phyloP scores from a whole-genome alignment of 306 rosid genomes.

The Vicia sativa region DNA sequence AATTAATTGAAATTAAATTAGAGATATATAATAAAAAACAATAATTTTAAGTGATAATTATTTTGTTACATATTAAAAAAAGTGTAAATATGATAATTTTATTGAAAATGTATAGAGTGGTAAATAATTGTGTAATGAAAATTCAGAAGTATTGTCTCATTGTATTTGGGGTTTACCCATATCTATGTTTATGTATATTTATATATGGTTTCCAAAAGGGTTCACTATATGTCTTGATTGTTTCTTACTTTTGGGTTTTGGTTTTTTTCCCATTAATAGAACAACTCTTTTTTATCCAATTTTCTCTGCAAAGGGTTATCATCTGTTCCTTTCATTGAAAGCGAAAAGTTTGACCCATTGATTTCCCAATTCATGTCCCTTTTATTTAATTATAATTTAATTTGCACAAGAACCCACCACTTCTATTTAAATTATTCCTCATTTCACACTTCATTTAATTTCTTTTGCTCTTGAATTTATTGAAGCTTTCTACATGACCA shows the following conservation, averaged over 20 bases:
- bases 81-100: too few relatives aligned
- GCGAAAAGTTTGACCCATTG: conserved; percentile 77
- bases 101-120: neutral
- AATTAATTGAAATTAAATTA: too few relatives aligned
- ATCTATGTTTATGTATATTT: conserved; percentile 31
- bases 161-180: conserved; percentile 38
- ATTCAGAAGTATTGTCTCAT: conserved; percentile 47
- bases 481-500: neutral
- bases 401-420: conserved; percentile 48
- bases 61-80: too few relatives aligned
- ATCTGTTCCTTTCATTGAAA: conserved; percentile 85
- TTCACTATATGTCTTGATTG: conserved; percentile 48
- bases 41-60: too few relatives aligned
- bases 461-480: conserved; percentile 18
- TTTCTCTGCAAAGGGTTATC: conserved; percentile 66
- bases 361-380: conserved; percentile 36
- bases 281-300: conserved; percentile 76
- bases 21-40: too few relatives aligned
- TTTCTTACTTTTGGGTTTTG: conserved; percentile 61
- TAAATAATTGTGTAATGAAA: conserved; percentile 36
- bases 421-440: conserved; percentile 38
- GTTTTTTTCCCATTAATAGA: conserved; percentile 66
- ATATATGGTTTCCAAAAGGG: conserved; percentile 40
- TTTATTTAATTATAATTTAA: conserved; percentile 26
- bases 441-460: conserved; percentile 49